Conservation (phyloP, 345 rosid genomes). For the Ceriops tagal region DNA sequence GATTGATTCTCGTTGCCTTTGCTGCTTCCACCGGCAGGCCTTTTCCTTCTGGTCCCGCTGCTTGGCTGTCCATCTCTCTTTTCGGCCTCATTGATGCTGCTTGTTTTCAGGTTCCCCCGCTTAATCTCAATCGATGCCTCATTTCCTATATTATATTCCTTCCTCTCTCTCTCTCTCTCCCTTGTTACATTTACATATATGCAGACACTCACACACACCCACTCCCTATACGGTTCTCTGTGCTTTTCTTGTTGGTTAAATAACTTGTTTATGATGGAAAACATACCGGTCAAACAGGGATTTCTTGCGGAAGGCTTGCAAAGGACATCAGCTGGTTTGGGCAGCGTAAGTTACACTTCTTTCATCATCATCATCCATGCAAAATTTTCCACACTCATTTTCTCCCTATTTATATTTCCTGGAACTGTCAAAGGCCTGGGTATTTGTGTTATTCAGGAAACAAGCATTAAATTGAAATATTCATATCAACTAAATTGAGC, state of each 20-base stretch:
- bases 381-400: neutral
- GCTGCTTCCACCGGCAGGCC: conserved; percentile 60
- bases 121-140: too few species aligned
- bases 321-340: conserved; percentile 91
- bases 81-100: conserved; percentile 82
- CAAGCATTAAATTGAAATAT: neutral
- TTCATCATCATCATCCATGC: conserved; percentile 7
- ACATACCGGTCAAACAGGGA: conserved; percentile 45
- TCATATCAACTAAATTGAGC: neutral
- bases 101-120: conserved; percentile 63
- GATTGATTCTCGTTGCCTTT: conserved; percentile 62
- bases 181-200: too few species aligned
- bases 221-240: neutral
- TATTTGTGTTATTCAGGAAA: neutral
- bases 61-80: conserved; percentile 82
- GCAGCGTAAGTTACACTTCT: conserved; percentile 52
- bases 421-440: neutral
- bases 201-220: too few species aligned
- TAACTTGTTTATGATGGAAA: neutral
- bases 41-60: conserved; percentile 62
- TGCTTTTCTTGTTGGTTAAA: neutral
- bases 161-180: too few species aligned
- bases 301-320: conserved; percentile 88
- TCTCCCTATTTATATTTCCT: conserved; percentile 1
- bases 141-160: too few species aligned